phyloP scores from a whole-genome alignment of 176 grass and related monocot species.

The Dendrocalamus sinicus region DNA sequence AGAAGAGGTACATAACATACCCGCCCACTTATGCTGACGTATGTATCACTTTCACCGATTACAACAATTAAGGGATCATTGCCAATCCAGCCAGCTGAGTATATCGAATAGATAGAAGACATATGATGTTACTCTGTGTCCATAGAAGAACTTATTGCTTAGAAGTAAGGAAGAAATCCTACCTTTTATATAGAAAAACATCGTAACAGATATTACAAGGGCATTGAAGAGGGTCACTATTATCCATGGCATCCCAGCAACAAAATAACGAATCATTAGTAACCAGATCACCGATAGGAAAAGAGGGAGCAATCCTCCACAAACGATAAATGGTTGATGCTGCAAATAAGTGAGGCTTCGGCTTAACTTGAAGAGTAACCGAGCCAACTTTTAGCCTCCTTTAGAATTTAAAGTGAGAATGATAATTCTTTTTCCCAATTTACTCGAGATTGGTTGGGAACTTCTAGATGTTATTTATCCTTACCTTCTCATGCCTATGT shows the following conservation, averaged over 20 bases:
- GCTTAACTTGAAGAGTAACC: too few relatives aligned
- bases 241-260: slow-evolving; percentile 96
- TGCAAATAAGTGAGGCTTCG: too few relatives aligned
- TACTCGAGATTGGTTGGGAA: too few relatives aligned
- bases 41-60: slow-evolving; percentile 83
- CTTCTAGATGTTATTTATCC: too few relatives aligned
- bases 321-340: too few relatives aligned
- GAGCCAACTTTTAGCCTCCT: too few relatives aligned
- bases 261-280: slow-evolving; percentile 93
- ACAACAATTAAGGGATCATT: slow-evolving; percentile 87
- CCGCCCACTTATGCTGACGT: slow-evolving; percentile 78
- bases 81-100: slow-evolving; percentile 96
- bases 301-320: slow-evolving; percentile 83
- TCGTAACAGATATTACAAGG: slow-evolving; percentile 84
- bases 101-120: slow-evolving; percentile 43
- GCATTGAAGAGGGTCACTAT: slow-evolving; percentile 82
- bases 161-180: slow-evolving; percentile 2
- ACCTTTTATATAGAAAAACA: slow-evolving; percentile 98
- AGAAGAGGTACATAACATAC: slow-evolving; percentile 52
- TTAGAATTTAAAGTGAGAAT: too few relatives aligned
- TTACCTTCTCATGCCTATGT: too few relatives aligned
- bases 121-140: neutral
- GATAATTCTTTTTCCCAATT: too few relatives aligned
- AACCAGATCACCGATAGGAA: slow-evolving; percentile 86
- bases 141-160: slow-evolving; percentile 13